phyloP scores from a whole-genome alignment of 345 rosid species.

The Raphanus sativus region DNA sequence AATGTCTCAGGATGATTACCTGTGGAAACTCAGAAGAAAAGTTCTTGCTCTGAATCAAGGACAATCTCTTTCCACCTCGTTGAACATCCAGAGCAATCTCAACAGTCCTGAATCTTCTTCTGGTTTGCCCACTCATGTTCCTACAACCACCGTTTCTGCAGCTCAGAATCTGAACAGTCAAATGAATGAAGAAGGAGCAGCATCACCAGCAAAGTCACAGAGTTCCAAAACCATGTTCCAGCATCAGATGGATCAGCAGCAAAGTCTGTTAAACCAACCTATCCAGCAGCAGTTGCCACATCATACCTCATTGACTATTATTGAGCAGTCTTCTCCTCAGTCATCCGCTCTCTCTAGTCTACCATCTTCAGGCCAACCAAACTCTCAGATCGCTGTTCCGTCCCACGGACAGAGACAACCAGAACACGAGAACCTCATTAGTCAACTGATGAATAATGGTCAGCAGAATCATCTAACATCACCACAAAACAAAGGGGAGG shows the following conservation, averaged over 20 bases:
- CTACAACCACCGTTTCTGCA: not conserved
- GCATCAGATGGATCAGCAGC: too few relatives aligned
- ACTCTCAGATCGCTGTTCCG: conserved; percentile 43
- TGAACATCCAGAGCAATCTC: not conserved
- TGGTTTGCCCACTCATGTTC: not conserved
- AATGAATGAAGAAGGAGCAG: not conserved
- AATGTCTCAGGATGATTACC: not conserved
- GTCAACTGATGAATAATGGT: conserved; percentile 51
- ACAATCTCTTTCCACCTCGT: too few relatives aligned
- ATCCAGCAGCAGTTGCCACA: too few relatives aligned
- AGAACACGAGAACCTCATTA: conserved; percentile 38
- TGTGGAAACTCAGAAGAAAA: not conserved
- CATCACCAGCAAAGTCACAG: too few relatives aligned
- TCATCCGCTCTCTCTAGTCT: conserved; percentile 33
- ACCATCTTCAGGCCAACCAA: conserved; percentile 35
- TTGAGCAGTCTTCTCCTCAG: not conserved
- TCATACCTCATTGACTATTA: too few relatives aligned
- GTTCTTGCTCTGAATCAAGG: not conserved
- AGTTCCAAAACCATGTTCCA: too few relatives aligned
- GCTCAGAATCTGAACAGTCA: not conserved
- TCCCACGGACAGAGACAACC: conserved; percentile 45
- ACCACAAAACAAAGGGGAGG: conserved; percentile 56
- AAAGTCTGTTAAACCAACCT: too few relatives aligned
- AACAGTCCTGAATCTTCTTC: not conserved
- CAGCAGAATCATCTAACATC: conserved; percentile 55